Evolutionary conservation across 73 alveolate species (phyloP).

Genomic region (Uronychia binucleata): DNA sequence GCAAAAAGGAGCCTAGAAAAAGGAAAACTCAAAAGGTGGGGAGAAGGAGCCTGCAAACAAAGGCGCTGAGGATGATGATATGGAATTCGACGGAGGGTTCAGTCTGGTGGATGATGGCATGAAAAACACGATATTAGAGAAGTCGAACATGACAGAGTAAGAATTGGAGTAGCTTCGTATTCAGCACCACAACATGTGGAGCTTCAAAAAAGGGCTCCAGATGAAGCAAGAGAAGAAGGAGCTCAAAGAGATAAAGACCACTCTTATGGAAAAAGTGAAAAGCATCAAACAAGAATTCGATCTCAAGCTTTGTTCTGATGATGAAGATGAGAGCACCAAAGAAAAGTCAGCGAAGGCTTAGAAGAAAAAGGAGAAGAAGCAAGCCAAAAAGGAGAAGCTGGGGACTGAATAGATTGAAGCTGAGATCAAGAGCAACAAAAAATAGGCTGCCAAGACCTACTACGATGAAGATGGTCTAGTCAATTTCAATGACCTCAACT

Average conservation of each 20-base stretch:
- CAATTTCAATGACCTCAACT: constrained; percentile 66
- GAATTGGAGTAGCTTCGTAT: background rate
- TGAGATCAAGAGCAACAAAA: background rate
- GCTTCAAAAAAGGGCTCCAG: background rate
- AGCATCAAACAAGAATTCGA: background rate
- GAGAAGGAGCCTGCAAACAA: background rate
- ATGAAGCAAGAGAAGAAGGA: constrained; percentile 7
- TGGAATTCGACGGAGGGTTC: background rate
- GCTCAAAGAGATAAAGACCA: constrained; percentile 7
- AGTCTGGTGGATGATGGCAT: constrained; percentile 6
- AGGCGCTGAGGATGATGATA: background rate
- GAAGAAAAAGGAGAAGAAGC: constrained; percentile 1
- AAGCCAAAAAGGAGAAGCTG: constrained; percentile 5
- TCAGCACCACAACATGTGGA: background rate
- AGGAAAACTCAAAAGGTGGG: background rate
- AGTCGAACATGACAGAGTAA: background rate
- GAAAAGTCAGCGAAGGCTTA: constrained; percentile 1
- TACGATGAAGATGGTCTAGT: constrained; percentile 60
- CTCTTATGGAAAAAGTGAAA: background rate
- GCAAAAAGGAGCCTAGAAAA: background rate
- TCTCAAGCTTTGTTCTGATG: background rate
- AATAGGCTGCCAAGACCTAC: constrained; percentile 35
- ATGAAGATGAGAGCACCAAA: background rate
- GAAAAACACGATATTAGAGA: background rate
- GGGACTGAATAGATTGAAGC: background rate